Base-by-base conservation (phyloP, 306 rosid genomes). In the Coriaria nepalensis region DNA sequence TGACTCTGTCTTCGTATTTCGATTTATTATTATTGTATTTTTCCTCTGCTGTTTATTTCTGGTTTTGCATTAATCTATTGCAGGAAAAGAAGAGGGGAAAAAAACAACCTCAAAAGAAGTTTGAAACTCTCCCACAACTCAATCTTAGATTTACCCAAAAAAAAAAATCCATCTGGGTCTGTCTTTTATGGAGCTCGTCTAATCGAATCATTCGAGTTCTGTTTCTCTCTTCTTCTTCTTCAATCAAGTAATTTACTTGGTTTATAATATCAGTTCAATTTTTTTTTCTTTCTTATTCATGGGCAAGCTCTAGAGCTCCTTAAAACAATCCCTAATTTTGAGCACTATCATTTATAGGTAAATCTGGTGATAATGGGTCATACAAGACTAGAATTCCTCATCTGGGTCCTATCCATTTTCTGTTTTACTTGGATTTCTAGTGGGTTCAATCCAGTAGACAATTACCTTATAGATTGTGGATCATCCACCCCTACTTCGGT, bases 381-480 rank as follows among this genome's bases (percentile, higher is more conserved):
- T 67, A 53, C 64, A 49, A 74, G 78, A 13, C 10, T 64, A 55
- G 64, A 58, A 43, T 51, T 77, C 5, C 56, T 70, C 43, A 5
- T 77, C 44, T 75, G 74, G 72, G 78, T 52, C 50, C 45, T 65
- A 11, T 61, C 74, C 13, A 44, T 72, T 44, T 59, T 80, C 43
- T 75, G 77, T 63, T 58, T 64, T 35, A 43, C 71, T 9, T 67
- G 68, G 34, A 66, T 67, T 59, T 79, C 68, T 65, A 62, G 60
- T 49, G 76, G 47, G 37, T 85, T 77, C 59, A 63, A 56, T 60
- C 83, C 93, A 13, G 13, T 43, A 9, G 94, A 87, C 59, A 75
- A 69, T 62, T 82, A 82, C 66, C 83, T 73, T 47, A 79, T 87
- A 70, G 82, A 79, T n/a, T 87, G 96, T 79, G 96, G 87, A 50